Base-by-base conservation (phyloP, 768 basidiomycete species). In the Arthromyces matolae region DNA sequence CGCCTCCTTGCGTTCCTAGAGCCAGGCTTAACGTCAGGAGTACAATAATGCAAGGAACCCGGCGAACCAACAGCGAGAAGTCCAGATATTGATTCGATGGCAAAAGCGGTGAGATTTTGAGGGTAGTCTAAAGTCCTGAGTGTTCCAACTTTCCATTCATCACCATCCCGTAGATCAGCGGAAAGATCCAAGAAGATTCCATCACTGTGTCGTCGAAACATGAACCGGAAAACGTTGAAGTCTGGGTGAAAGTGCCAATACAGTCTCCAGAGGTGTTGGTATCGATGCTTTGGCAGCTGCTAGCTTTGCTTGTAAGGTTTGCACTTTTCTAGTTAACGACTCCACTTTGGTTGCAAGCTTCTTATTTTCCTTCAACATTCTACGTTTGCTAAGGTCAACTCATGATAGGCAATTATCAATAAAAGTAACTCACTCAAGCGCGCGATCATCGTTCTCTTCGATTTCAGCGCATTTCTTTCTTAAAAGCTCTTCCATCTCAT, bases 371-470 rank as follows among this genome's bases (percentile, higher is more conserved):
- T 89, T 90, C 52, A 87, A 62, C 62, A 87, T 79, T 55, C 89
- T 91, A 56, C 18, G 13, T 33, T 12, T 4, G 4, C 18, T 5
- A 18, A 25, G 27, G 29, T 24, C 36, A n/a, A 13, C 28, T 23
- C 27, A 27, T 54, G 14, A 53, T 13, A 10, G 14, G 14, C 47
- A 52, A 43, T 54, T 20, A 39, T 47, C 27, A 32, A 28, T 34
- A 43, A 22, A 55, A 40, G 42, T 40, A 32, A 72, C 84, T 55
- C 66, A 91, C 89, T 84, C 85, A 50, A 91, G 78, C 42, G 82
- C 79, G 28, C 79, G 79, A 59, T 92, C 89, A 56, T 92, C 89
- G 47, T 91, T 87, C 56, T 85, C 86, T 60, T 91, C 89, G 47
- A 91, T 88, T 66, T 91, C 89, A 12, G 72, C 64, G 50, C 83